Conservation (phyloP, 352 stramenopile species). For the Phytophthora agathidicida region DNA sequence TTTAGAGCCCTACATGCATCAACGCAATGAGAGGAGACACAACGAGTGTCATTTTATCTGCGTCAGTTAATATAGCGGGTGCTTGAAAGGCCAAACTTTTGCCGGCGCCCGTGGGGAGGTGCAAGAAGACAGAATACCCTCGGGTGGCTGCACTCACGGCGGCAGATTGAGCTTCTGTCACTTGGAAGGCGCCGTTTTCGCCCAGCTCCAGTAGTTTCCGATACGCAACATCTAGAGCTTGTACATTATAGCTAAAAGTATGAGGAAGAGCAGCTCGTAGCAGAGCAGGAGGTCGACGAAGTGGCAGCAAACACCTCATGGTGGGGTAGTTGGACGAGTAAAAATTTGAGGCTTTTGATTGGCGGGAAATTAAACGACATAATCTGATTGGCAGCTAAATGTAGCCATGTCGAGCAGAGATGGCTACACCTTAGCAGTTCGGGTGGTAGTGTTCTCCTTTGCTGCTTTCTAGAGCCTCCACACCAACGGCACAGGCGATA, state of each 20-base stretch:
- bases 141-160: slow-evolving; percentile 48
- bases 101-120: slow-evolving; percentile 75
- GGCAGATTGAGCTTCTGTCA: slow-evolving; percentile 48
- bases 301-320: slow-evolving; percentile 16
- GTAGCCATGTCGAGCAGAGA: slow-evolving; percentile 7
- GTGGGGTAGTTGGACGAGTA: not conserved
- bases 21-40: slow-evolving; percentile 78
- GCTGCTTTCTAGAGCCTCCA: no score
- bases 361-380: slow-evolving; percentile 8
- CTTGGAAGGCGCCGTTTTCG: slow-evolving; percentile 18
- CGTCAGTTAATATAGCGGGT: slow-evolving; percentile 55
- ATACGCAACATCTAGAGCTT: slow-evolving; percentile 36
- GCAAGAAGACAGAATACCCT: slow-evolving; percentile 76
- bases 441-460: not conserved
- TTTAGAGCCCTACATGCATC: slow-evolving; percentile 61
- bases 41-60: slow-evolving; percentile 57
- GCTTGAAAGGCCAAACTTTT: slow-evolving; percentile 86
- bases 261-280: not conserved
- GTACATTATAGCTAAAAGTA: not conserved
- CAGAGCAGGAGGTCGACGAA: not conserved
- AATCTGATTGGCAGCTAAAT: slow-evolving; percentile 6
- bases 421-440: not conserved
- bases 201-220: slow-evolving; percentile 46
- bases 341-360: slow-evolving; percentile 4
- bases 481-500: slow-evolving; percentile 55